Evolutionary conservation across 345 rosid species (phyloP).

Genomic region (Gossypium turneri): DNA sequence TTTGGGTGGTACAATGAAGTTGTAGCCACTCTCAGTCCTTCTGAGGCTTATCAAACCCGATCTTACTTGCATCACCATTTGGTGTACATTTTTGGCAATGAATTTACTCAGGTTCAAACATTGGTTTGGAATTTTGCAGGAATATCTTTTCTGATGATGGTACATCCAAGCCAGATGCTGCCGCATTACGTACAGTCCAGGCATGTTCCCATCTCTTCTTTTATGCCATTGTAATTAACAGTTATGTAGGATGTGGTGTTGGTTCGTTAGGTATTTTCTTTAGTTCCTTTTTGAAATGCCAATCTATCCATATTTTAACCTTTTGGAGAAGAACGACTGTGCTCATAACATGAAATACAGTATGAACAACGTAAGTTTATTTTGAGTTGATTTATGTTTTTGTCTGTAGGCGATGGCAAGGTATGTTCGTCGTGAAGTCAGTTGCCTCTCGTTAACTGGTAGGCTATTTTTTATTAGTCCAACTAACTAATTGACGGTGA

Average conservation of each 20-base stretch:
- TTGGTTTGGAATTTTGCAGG: slow-evolving; percentile 42
- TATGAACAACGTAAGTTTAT: not conserved
- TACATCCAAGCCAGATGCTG: slow-evolving; percentile 47
- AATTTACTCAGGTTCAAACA: not conserved
- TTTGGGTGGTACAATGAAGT: not conserved
- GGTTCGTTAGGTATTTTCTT: not conserved
- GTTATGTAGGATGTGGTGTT: not conserved
- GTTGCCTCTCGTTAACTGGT: slow-evolving; percentile 86
- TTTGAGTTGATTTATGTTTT: not conserved
- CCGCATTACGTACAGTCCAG: slow-evolving; percentile 63
- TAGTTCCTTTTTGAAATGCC: not conserved
- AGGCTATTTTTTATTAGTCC: not conserved
- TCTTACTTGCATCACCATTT: not conserved
- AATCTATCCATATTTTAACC: slow-evolving; percentile 4
- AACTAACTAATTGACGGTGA: not conserved
- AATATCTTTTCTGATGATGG: slow-evolving; percentile 89
- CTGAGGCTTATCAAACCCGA: not conserved
- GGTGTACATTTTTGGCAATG: not conserved
- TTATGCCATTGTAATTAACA: not conserved
- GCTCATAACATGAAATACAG: not conserved
- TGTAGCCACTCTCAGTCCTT: not conserved
- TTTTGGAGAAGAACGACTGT: not conserved
- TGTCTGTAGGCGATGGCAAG: slow-evolving; percentile 83
- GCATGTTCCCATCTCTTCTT: slow-evolving; percentile 42
- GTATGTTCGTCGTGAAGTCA: slow-evolving; percentile 75